These are phyloP conservation scores for Tetrapisispora phaffii DNA, from an alignment of 805 yeast species.

Conservation along the genomic window DNA sequence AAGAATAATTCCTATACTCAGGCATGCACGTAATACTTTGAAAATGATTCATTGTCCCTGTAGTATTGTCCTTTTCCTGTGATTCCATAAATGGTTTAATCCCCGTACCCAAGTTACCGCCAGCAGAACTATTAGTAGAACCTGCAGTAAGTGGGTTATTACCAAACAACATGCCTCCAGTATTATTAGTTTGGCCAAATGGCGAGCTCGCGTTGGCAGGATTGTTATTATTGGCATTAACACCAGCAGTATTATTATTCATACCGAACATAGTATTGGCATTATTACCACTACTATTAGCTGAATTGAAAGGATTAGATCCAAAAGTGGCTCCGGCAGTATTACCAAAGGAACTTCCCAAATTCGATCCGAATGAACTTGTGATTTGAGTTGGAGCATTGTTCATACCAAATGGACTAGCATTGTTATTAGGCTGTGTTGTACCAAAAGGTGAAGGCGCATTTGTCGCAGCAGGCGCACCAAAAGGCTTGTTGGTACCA, in stretches of 20 bases:
- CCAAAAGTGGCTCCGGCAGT: constrained; percentile 30
- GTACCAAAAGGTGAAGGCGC: constrained; percentile 15
- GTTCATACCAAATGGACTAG: constrained; percentile 10
- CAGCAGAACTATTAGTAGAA: constrained; percentile 7
- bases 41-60: constrained; percentile 47
- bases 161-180: constrained; percentile 7
- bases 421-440: constrained; percentile 12
- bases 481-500: constrained; percentile 14
- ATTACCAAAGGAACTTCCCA: neutral
- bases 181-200: constrained; percentile 1
- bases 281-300: neutral
- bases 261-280: constrained; percentile 32
- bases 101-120: constrained; percentile 45
- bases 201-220: constrained; percentile 8
- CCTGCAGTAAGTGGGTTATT: constrained; percentile 15
- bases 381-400: constrained; percentile 11
- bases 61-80: constrained; percentile 59
- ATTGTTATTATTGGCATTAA: constrained; percentile 8
- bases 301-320: constrained; percentile 13
- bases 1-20: constrained; percentile 69
- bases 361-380: neutral
- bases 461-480: constrained; percentile 9
- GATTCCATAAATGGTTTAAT: constrained; percentile 58
- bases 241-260: constrained; percentile 20
- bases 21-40: constrained; percentile 84